Conservation (phyloP, 345 rosid genomes). For the Fremontodendron californicum region DNA sequence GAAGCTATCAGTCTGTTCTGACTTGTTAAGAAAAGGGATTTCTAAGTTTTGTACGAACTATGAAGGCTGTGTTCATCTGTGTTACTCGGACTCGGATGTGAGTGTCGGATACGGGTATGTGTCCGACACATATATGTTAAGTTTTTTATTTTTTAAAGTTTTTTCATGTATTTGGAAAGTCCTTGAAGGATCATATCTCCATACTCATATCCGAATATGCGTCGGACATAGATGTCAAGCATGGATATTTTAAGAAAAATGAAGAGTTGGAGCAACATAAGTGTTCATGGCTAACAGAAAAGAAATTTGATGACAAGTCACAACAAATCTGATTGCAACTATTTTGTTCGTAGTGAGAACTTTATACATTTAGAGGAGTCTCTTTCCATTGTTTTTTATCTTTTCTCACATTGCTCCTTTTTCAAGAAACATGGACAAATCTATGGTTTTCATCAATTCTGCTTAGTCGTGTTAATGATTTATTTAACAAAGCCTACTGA, state of each 20-base stretch:
- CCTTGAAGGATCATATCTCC: too few species aligned
- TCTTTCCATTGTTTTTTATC: neutral
- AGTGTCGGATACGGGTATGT: too few species aligned
- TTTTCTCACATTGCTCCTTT: neutral
- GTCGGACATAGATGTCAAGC: too few species aligned
- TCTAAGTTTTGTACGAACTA: neutral
- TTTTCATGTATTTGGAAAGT: too few species aligned
- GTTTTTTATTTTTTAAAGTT: too few species aligned
- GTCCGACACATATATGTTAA: too few species aligned
- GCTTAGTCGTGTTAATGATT: conserved; percentile 12
- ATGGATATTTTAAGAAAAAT: too few species aligned
- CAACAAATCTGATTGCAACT: neutral
- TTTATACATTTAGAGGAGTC: neutral
- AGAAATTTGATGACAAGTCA: neutral
- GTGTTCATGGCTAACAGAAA: neutral
- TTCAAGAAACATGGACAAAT: neutral
- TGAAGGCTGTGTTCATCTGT: neutral
- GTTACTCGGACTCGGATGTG: too few species aligned
- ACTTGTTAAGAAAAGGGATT: neutral
- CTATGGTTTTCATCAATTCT: neutral
- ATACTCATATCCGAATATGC: too few species aligned
- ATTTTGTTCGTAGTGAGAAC: too few species aligned
- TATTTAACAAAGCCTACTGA: neutral
- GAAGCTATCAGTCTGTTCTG: neutral
- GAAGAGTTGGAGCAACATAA: too few species aligned